Conservation (phyloP, 148 eudicot genomes). For the Limonium bicolor region DNA sequence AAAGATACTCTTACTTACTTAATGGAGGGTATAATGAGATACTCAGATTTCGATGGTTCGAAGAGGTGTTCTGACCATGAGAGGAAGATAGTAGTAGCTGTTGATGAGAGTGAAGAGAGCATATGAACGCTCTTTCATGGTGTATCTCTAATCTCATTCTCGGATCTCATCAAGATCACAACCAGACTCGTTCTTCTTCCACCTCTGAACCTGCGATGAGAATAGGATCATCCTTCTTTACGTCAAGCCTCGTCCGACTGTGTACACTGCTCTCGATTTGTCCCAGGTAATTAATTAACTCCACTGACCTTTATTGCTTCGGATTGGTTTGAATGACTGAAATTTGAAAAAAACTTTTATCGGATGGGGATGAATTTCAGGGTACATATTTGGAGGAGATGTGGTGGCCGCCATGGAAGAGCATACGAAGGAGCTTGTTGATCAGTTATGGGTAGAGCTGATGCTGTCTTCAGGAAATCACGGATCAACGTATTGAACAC, state of each 20-base stretch:
- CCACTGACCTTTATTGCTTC: neutral
- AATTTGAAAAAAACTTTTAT: neutral
- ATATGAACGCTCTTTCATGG: constrained; percentile 87
- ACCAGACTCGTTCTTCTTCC: constrained; percentile 2
- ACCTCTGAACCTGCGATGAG: constrained; percentile 9
- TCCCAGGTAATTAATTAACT: constrained; percentile 27
- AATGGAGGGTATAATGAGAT: too few relatives aligned
- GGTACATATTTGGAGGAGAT: constrained; percentile 40
- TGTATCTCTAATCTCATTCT: constrained; percentile 43
- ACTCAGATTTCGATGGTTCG: too few relatives aligned
- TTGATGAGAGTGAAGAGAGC: constrained; percentile 83
- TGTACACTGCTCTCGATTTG: constrained; percentile 41
- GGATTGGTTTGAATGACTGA: neutral
- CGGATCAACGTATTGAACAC: too few relatives aligned
- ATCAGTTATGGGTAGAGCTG: constrained; percentile 68
- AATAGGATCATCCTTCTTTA: constrained; percentile 58
- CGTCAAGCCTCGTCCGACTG: constrained; percentile 60
- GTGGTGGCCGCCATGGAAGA: constrained; percentile 48
- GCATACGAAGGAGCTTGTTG: constrained; percentile 33
- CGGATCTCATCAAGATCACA: neutral
- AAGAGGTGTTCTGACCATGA: too few relatives aligned
- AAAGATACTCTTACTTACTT: too few relatives aligned
- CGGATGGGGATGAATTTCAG: too few relatives aligned
- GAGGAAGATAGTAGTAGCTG: constrained; percentile 50
- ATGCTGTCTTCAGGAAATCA: constrained; percentile 28